These are phyloP conservation scores for Talaromyces sp. DNA, from an alignment of 2,329 filamentous ascomycete species.

Conservation along the genomic window DNA sequence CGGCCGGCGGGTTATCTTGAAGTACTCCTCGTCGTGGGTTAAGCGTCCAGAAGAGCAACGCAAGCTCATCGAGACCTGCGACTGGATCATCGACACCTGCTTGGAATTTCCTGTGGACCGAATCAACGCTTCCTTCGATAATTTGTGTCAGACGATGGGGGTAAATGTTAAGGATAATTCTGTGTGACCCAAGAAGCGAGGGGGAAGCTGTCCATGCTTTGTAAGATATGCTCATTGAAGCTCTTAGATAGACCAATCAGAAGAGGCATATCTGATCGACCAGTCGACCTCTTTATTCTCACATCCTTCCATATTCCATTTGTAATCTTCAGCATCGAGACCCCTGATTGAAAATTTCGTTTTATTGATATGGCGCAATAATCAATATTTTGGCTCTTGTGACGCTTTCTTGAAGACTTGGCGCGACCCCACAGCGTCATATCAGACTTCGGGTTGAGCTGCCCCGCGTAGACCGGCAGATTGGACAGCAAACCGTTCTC, in stretches of 20 bases:
- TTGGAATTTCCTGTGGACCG: neutral
- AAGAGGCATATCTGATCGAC: neutral
- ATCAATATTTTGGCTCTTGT: neutral
- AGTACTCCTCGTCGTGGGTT: neutral
- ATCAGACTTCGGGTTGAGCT: slow-evolving; percentile 18
- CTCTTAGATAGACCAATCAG: neutral
- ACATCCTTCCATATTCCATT: neutral
- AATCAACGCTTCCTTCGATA: neutral
- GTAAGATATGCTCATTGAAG: neutral
- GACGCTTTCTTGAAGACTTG: neutral
- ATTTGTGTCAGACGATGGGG: neutral
- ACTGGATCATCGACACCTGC: neutral
- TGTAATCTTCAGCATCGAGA: neutral
- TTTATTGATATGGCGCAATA: too few relatives aligned
- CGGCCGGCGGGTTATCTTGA: neutral
- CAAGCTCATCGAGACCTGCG: neutral
- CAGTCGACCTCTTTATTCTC: neutral
- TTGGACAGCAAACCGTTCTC: neutral
- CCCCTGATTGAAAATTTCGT: neutral
- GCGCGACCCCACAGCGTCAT: neutral
- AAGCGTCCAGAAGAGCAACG: neutral
- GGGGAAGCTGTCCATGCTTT: neutral
- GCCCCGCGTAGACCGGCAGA: slow-evolving; percentile 13
- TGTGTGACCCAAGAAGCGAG: too few relatives aligned
- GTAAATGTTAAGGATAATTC: neutral